Base-by-base conservation (phyloP, 192 early-diverging fungal species). In the Backusella sp. region DNA sequence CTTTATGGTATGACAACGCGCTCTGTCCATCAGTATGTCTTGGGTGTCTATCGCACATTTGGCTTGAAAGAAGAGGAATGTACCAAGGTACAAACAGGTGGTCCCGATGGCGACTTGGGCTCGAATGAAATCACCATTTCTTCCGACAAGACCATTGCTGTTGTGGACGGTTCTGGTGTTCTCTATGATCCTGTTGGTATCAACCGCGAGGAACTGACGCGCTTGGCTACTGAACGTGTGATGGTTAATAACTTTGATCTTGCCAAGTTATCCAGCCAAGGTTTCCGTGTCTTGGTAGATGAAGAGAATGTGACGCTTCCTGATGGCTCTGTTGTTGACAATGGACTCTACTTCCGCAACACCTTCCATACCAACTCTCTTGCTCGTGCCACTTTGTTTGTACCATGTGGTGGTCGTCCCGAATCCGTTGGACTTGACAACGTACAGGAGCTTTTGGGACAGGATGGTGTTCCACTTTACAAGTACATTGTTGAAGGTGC, bases 401-500 rank as follows among this genome's bases (percentile, higher is more conserved):
- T 99, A 26, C 97, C 97, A 23, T 99, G 97, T 82, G 96, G 97
- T 86, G 97, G 97, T 75, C 93, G 97, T 41, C 97, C 97, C 73
- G 97, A 99, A 87, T 90, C 96, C 21, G 93, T 99, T 70, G 97
- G 97, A 86, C 88, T 99, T 56, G 90, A 87, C 83, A 99, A 99
- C 83, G 93, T 98, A 42, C 77, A 88, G 65, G 52, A 81, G 66
- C 86, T 99, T 41, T 87, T 98, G 70, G 91, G 92, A 62, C 91
- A 93, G 62, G 83, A 82, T n/a, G 94, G 95, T 66, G 85, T 88
- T 72, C 90, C 97, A 37, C 90, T 94, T 66, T 98, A 96, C 94
- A 98, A 98, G 91, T 99, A 97, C 89, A 92, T 99, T 81, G 96
- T 97, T 46, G 97, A 99, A 86, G 97, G 97, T 76, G 96, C 97